Percentiles rank a stretch among this genome's conserved stretches.
Evolutionary conservation across 495 filamentous ascomycete species (phyloP).

Genomic region (Xylaria castorea): DNA sequence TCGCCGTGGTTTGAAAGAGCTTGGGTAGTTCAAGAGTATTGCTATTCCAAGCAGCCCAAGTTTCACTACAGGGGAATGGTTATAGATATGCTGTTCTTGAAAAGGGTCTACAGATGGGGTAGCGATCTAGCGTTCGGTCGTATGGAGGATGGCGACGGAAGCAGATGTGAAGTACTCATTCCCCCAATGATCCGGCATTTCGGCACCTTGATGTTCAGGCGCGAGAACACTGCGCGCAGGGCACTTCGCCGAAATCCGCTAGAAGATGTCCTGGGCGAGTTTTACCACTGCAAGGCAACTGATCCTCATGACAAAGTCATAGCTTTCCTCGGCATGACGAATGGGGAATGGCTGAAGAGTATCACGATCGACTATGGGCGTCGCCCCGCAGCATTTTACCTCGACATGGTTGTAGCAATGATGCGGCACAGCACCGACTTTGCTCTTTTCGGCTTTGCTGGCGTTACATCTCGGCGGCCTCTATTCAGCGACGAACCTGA

Average conservation of each 20-base stretch:
- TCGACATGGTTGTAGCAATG: background rate
- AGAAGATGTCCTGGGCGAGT: background rate
- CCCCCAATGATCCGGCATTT: background rate
- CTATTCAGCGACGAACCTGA: background rate
- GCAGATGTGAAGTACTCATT: background rate
- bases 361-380: background rate
- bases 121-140: background rate
- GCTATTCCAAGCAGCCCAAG: background rate
- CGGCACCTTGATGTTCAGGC: background rate
- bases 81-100: background rate
- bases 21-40: constrained; percentile 1
- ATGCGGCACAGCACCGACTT: background rate
- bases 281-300: constrained; percentile 3
- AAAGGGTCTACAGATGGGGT: background rate
- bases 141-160: background rate
- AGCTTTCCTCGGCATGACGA: background rate
- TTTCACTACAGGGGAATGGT: background rate
- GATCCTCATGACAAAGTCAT: constrained; percentile 5
- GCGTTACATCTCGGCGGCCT: background rate
- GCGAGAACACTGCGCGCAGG: background rate
- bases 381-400: background rate
- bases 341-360: background rate
- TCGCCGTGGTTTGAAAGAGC: constrained; percentile 5
- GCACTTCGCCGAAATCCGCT: background rate
- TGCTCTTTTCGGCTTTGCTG: background rate